Evolutionary conservation across 1,284 basidiomycete species (phyloP).

Genomic region (Mycosarcoma mackinlayi): DNA sequence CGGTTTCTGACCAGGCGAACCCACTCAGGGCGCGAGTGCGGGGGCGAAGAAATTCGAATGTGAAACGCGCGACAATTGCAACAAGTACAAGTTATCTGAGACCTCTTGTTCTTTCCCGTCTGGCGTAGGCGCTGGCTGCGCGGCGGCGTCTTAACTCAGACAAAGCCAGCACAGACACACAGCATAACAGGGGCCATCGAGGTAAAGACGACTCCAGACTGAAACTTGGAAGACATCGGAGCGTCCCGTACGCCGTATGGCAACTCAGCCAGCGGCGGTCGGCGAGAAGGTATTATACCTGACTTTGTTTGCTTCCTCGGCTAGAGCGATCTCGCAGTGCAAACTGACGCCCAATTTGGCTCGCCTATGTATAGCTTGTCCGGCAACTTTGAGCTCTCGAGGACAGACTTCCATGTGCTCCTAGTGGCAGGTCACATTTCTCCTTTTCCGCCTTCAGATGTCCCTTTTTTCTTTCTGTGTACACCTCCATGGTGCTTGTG

Average conservation of each 20-base stretch:
- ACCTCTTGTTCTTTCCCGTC: neutral
- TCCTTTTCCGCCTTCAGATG: too few relatives aligned
- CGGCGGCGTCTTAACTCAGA: slow-evolving; percentile 7
- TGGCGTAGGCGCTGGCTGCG: neutral
- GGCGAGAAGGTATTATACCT: too few relatives aligned
- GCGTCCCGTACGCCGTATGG: neutral
- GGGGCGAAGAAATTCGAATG: neutral
- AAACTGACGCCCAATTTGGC: slow-evolving; percentile 32
- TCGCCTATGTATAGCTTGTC: slow-evolving; percentile 3
- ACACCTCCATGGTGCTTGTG: too few relatives aligned
- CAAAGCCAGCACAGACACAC: neutral
- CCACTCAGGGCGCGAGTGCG: neutral
- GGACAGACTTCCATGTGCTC: too few relatives aligned
- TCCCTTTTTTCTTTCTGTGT: too few relatives aligned
- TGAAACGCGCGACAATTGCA: slow-evolving; percentile 2
- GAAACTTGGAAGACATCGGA: neutral
- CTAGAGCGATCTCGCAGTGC: slow-evolving; percentile 13
- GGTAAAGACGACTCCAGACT: too few relatives aligned
- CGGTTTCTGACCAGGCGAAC: neutral
- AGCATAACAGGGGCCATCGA: too few relatives aligned
- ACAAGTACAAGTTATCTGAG: neutral
- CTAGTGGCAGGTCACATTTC: too few relatives aligned
- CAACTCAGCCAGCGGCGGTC: too few relatives aligned
- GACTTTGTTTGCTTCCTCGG: slow-evolving; percentile 11
- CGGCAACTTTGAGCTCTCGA: neutral